phyloP scores from a whole-genome alignment of 371 early-diverging fungal genomes.

The Basidiobolus heterosporus region DNA sequence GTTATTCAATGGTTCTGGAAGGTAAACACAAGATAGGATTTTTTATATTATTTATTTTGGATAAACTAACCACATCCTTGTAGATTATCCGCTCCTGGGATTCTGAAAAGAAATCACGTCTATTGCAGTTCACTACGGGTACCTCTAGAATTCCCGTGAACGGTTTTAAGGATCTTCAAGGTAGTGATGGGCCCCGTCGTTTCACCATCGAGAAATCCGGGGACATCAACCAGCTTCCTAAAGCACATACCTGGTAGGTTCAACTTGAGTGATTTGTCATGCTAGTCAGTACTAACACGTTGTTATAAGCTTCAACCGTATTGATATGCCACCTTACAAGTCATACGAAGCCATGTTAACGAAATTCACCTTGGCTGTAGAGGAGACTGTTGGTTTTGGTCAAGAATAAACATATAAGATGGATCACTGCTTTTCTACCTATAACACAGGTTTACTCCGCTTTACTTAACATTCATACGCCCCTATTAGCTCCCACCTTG shows the following conservation, averaged over 20 bases:
- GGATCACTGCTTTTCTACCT: neutral
- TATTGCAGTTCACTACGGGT: slow-evolving; percentile 96
- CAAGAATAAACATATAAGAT: slow-evolving; percentile 31
- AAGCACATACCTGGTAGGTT: slow-evolving; percentile 81
- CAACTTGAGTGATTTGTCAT: neutral
- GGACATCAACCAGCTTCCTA: slow-evolving; percentile 70
- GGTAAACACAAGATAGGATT: slow-evolving; percentile 21
- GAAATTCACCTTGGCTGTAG: slow-evolving; percentile 81
- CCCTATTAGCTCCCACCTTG: too few relatives aligned
- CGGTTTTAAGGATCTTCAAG: slow-evolving; percentile 95
- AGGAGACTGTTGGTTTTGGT: slow-evolving; percentile 77
- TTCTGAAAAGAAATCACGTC: slow-evolving; percentile 80
- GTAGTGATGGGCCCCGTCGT: slow-evolving; percentile 86
- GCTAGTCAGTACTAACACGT: neutral
- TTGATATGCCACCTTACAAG: slow-evolving; percentile 88
- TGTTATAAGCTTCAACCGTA: slow-evolving; percentile 68
- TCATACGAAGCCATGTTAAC: slow-evolving; percentile 44
- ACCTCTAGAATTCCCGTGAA: slow-evolving; percentile 96
- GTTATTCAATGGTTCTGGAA: slow-evolving; percentile 98
- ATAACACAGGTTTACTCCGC: neutral
- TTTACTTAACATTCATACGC: neutral
- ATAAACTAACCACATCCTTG: neutral
- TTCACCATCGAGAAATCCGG: slow-evolving; percentile 94
- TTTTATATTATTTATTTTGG: neutral
- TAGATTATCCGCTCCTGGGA: slow-evolving; percentile 72